A percentile compares a stretch with the other conserved stretches of the same genome.
phyloP scores from a whole-genome alignment of 179 eudicot genomes.

The Carnegiea gigantea region DNA sequence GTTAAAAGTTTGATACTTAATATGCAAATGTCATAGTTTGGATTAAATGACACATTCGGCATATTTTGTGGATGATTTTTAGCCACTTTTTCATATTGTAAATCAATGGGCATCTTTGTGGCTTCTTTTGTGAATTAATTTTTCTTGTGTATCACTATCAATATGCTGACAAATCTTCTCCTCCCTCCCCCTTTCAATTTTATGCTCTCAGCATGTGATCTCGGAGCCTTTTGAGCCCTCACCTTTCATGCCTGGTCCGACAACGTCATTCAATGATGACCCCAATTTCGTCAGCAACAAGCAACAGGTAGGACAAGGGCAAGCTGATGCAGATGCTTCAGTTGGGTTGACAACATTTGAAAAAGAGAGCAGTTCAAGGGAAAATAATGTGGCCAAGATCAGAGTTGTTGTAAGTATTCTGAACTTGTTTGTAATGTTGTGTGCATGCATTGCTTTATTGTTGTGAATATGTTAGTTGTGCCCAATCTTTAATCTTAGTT shows the following conservation, averaged over 20 bases:
- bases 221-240: constrained; percentile 93
- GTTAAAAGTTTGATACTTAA: neutral
- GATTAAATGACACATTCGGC: neutral
- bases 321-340: constrained; percentile 54
- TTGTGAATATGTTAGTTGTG: neutral
- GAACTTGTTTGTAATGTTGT: neutral
- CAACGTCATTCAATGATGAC: constrained; percentile 57
- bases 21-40: neutral
- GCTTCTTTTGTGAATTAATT: neutral
- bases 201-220: constrained; percentile 66
- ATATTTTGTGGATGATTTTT: neutral
- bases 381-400: constrained; percentile 87
- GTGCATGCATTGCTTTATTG: neutral
- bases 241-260: constrained; percentile 69
- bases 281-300: constrained; percentile 39
- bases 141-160: neutral
- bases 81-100: neutral
- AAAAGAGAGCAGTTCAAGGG: constrained; percentile 68
- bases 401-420: constrained; percentile 87
- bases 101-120: neutral
- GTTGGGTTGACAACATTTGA: constrained; percentile 42
- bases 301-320: constrained; percentile 51
- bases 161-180: neutral
- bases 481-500: neutral
- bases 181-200: neutral